phyloP scores from a whole-genome alignment of 73 alveolate genomes.

The Symbiodinium pilosum region DNA sequence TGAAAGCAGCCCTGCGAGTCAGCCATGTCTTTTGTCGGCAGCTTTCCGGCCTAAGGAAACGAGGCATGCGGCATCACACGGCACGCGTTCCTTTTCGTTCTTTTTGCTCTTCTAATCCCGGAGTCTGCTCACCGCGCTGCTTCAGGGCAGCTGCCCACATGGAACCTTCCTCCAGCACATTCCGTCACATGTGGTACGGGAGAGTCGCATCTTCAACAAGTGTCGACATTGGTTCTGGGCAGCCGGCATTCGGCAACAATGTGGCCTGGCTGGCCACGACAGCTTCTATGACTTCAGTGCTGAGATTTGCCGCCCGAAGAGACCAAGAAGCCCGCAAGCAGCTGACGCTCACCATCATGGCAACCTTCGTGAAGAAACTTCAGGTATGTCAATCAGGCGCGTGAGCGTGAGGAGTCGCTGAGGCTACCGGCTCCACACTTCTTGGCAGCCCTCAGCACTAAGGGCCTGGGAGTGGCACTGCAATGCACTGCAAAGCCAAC shows the following conservation, averaged over 20 bases:
- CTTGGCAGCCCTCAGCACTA: not conserved
- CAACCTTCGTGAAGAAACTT: no score
- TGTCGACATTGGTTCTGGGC: not conserved
- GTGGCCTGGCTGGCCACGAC: not conserved
- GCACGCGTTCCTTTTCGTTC: not conserved
- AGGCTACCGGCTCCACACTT: not conserved
- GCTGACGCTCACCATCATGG: not conserved
- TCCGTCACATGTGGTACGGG: no score
- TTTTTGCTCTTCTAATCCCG: not conserved
- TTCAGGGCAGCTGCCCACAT: slow-evolving; percentile 5
- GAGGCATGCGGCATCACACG: no score
- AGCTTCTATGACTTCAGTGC: no score
- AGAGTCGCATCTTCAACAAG: no score
- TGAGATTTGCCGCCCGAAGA: no score
- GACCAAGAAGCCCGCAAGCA: not conserved
- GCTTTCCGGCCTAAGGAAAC: no score
- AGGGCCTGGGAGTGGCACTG: not conserved
- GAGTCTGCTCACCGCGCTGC: not conserved
- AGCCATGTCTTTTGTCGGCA: no score
- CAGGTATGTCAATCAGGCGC: no score
- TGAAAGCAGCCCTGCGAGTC: no score
- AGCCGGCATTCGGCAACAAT: not conserved
- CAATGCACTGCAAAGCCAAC: not conserved
- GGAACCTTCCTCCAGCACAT: not conserved
- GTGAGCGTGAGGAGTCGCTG: no score